Conservation (phyloP, 2,329 filamentous ascomycete species). For the Exophiala sp. region DNA sequence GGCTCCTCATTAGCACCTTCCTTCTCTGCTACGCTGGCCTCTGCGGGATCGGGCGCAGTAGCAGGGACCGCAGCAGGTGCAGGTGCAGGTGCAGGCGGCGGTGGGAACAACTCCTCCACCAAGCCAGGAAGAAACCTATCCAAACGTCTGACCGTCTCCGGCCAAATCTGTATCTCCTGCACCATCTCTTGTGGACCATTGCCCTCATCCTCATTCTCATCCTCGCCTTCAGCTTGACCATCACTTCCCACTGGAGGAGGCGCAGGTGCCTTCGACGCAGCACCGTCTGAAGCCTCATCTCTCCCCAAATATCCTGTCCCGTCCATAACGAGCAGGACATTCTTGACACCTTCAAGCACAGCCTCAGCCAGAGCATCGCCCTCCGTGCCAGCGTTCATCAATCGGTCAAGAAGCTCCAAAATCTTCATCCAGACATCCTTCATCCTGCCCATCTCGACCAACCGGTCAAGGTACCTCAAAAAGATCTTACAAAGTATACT, state of each 20-base stretch:
- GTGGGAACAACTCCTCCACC: slow-evolving; percentile 37
- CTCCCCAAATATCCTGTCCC: slow-evolving; percentile 72
- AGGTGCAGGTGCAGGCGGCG: background rate
- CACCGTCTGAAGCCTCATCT: background rate
- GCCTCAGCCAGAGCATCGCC: slow-evolving; percentile 70
- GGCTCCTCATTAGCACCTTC: too few relatives aligned
- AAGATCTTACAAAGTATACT: slow-evolving; percentile 94
- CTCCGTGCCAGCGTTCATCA: slow-evolving; percentile 68
- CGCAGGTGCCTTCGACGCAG: background rate
- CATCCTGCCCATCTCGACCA: slow-evolving; percentile 84
- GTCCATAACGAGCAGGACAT: slow-evolving; percentile 91
- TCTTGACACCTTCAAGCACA: slow-evolving; percentile 91
- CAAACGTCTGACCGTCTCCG: slow-evolving; percentile 58
- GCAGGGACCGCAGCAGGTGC: too few relatives aligned
- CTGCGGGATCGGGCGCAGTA: too few relatives aligned
- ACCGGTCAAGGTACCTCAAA: slow-evolving; percentile 81
- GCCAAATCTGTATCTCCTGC: slow-evolving; percentile 56
- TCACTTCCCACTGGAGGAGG: background rate
- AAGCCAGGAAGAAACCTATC: slow-evolving; percentile 59
- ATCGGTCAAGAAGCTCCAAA: slow-evolving; percentile 86
- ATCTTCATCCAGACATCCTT: slow-evolving; percentile 82
- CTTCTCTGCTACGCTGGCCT: too few relatives aligned
- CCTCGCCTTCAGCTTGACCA: background rate
- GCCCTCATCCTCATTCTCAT: slow-evolving; percentile 43
- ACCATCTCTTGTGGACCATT: slow-evolving; percentile 36